These are phyloP conservation scores for Xylariaceae sp. DNA, from an alignment of 2,329 filamentous ascomycete species.

Conservation along the genomic window DNA sequence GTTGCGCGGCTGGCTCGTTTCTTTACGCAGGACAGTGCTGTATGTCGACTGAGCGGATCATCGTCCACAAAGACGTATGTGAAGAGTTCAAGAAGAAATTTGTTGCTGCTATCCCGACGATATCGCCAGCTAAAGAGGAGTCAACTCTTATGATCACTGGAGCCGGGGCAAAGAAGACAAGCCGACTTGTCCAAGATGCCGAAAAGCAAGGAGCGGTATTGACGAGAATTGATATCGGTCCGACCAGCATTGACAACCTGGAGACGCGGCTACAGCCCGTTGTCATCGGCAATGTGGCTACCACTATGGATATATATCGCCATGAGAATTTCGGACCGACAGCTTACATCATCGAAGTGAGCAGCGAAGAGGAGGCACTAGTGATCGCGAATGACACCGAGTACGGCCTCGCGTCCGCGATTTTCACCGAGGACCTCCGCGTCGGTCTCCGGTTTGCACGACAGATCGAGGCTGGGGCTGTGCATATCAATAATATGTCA, in stretches of 20 bases:
- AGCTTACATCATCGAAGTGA: slow-evolving; percentile 58
- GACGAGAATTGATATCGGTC: slow-evolving; percentile 33
- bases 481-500: slow-evolving; percentile 42
- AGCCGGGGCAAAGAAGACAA: slow-evolving; percentile 61
- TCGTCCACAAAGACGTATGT: slow-evolving; percentile 50
- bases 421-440: slow-evolving; percentile 61
- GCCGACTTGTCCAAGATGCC: slow-evolving; percentile 43
- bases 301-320: slow-evolving; percentile 63
- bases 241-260: not conserved
- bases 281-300: slow-evolving; percentile 58
- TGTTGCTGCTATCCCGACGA: slow-evolving; percentile 36
- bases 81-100: slow-evolving; percentile 46
- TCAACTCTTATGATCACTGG: slow-evolving; percentile 68
- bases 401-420: slow-evolving; percentile 61
- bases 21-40: slow-evolving; percentile 77
- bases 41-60: slow-evolving; percentile 79
- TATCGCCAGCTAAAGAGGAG: slow-evolving; percentile 58
- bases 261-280: slow-evolving; percentile 51
- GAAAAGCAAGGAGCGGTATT: slow-evolving; percentile 36
- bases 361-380: slow-evolving; percentile 60
- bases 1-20: slow-evolving; percentile 69
- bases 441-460: slow-evolving; percentile 49
- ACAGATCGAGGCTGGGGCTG: slow-evolving; percentile 53
- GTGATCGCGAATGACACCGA: slow-evolving; percentile 65
- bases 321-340: slow-evolving; percentile 66